phyloP scores from a whole-genome alignment of 192 early-diverging fungal genomes.

The Irineochytrium annulatum region DNA sequence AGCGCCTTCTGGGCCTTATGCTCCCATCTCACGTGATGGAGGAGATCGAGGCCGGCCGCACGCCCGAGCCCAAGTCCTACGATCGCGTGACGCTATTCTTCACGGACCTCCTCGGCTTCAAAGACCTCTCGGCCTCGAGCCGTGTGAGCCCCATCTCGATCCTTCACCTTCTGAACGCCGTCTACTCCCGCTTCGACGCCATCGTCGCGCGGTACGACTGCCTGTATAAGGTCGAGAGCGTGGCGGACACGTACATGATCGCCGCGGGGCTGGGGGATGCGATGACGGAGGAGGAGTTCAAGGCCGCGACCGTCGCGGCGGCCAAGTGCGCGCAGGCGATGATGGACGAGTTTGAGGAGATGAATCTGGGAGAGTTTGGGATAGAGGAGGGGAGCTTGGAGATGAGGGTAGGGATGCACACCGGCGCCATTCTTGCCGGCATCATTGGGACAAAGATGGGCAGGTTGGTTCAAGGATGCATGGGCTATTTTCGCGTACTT shows the following conservation, averaged over 20 bases:
- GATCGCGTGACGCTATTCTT: conserved; percentile 19
- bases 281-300: conserved; percentile 8
- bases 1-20: conserved; percentile 16
- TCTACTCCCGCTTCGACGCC: conserved; percentile 21
- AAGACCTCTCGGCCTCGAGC: neutral
- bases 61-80: conserved; percentile 14
- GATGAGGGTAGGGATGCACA: conserved; percentile 31
- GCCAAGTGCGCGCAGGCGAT: conserved; percentile 8
- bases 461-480: too few species aligned
- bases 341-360: neutral
- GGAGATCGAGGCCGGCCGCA: conserved; percentile 16
- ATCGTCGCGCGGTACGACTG: conserved; percentile 6
- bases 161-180: conserved; percentile 14
- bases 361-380: conserved; percentile 8
- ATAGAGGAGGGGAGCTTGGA: conserved; percentile 18
- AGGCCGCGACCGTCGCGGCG: conserved; percentile 8
- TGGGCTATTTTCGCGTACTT: too few species aligned
- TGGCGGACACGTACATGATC: conserved; percentile 23
- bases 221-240: conserved; percentile 23
- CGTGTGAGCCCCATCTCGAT: conserved; percentile 12
- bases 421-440: conserved; percentile 32
- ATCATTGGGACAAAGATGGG: conserved; percentile 41
- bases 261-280: conserved; percentile 18
- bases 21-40: conserved; percentile 22
- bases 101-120: conserved; percentile 20